phyloP scores from a whole-genome alignment of 192 early-diverging fungal genomes.

The Backusella liffmaniae region DNA sequence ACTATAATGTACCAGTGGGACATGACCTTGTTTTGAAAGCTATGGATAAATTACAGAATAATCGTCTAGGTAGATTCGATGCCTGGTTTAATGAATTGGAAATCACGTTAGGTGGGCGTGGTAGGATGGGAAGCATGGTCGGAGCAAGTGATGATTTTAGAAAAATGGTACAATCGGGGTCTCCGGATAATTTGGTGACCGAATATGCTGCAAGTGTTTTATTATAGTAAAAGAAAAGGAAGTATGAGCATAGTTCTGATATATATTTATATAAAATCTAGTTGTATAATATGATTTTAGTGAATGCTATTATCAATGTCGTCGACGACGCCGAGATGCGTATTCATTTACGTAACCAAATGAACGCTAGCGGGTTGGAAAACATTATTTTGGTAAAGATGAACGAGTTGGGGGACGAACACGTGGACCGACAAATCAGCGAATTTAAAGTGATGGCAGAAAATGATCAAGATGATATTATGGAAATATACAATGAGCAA shows the following conservation, averaged over 20 bases:
- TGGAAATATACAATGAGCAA: slow-evolving; percentile 62
- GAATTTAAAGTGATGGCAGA: slow-evolving; percentile 27
- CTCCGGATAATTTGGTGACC: slow-evolving; percentile 65
- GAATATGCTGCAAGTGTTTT: slow-evolving; percentile 59
- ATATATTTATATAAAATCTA: slow-evolving; percentile 1
- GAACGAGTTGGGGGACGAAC: slow-evolving; percentile 47
- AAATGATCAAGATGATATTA: slow-evolving; percentile 53
- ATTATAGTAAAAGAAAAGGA: no score
- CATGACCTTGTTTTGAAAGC: slow-evolving; percentile 72
- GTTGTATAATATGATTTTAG: slow-evolving; percentile 72
- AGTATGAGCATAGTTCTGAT: not conserved
- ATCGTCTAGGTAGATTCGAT: slow-evolving; percentile 65
- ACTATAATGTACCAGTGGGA: slow-evolving; percentile 71
- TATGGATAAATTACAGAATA: slow-evolving; percentile 69
- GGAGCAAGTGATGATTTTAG: slow-evolving; percentile 72
- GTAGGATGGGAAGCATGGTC: slow-evolving; percentile 74
- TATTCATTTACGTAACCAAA: slow-evolving; percentile 69
- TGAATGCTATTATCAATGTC: slow-evolving; percentile 72
- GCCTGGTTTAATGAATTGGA: slow-evolving; percentile 72
- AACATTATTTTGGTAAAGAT: slow-evolving; percentile 59
- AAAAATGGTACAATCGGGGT: slow-evolving; percentile 49
- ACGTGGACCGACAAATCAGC: slow-evolving; percentile 32
- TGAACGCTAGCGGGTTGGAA: slow-evolving; percentile 65
- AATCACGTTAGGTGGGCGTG: slow-evolving; percentile 70
- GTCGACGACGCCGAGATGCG: slow-evolving; percentile 74